These are phyloP conservation scores for Gynochthodes officinalis DNA, from an alignment of 257 asterid genomes.

Conservation along the genomic window DNA sequence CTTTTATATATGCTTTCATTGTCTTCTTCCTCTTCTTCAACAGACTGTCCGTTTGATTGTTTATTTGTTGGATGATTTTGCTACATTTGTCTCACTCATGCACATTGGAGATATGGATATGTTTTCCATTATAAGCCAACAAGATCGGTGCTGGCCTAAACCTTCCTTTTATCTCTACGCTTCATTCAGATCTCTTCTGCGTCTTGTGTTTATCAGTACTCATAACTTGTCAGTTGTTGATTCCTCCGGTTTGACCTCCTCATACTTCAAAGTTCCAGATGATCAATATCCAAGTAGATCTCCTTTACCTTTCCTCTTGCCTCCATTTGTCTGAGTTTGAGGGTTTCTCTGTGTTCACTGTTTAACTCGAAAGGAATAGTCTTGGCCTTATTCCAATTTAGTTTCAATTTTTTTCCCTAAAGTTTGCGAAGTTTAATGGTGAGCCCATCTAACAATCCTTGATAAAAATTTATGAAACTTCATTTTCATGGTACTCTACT, in stretches of 20 bases:
- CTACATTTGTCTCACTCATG: slow-evolving; percentile 3
- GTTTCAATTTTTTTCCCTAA: background rate
- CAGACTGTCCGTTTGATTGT: background rate
- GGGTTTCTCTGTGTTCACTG: slow-evolving; percentile 2
- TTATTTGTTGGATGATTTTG: background rate
- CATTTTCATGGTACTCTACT: background rate
- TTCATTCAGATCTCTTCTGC: slow-evolving; percentile 16
- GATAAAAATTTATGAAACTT: background rate
- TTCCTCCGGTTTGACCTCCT: background rate
- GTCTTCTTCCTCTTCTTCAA: background rate
- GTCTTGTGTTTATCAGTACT: background rate
- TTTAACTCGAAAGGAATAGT: background rate
- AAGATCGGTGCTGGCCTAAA: background rate
- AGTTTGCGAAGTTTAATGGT: background rate
- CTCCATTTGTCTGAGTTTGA: background rate
- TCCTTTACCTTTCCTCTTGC: background rate
- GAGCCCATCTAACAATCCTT: background rate
- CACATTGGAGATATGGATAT: background rate
- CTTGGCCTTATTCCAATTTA: background rate
- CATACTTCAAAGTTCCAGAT: background rate
- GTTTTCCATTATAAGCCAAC: background rate
- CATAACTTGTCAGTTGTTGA: background rate
- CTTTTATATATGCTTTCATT: background rate
- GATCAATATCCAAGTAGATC: background rate
- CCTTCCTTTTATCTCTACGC: background rate